Evolutionary conservation across 768 basidiomycete species (phyloP).

Genomic region (Erythrobasidium yunnanense): DNA sequence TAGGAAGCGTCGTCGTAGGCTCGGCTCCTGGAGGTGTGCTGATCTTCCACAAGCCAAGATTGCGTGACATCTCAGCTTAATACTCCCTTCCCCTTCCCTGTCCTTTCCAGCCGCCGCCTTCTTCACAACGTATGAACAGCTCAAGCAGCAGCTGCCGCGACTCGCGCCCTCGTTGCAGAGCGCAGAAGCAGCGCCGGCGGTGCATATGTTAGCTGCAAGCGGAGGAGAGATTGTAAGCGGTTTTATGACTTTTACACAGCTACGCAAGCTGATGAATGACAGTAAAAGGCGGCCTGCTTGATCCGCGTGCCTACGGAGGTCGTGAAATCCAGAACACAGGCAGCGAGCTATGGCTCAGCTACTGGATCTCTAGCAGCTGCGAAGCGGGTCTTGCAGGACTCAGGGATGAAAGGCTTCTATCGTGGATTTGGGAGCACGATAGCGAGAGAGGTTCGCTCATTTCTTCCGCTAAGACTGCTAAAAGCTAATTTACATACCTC

Average conservation of each 20-base stretch:
- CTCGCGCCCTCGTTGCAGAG: slow-evolving; percentile 48
- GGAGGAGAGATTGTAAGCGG: slow-evolving; percentile 50
- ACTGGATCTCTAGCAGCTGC: slow-evolving; percentile 39
- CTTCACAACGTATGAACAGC: slow-evolving; percentile 83
- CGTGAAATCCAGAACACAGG: slow-evolving; percentile 85
- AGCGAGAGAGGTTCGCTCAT: slow-evolving; percentile 52
- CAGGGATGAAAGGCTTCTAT: slow-evolving; percentile 71
- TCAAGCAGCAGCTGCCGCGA: slow-evolving; percentile 65
- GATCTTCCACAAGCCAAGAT: not conserved
- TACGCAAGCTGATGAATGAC: not conserved
- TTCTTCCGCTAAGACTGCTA: slow-evolving; percentile 5
- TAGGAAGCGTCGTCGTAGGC: slow-evolving; percentile 87
- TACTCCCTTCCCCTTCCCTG: not conserved
- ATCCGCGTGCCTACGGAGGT: slow-evolving; percentile 93
- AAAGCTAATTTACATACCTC: not conserved
- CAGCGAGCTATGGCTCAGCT: slow-evolving; percentile 56
- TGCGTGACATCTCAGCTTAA: not conserved
- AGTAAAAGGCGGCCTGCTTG: slow-evolving; percentile 56
- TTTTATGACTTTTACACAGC: not conserved
- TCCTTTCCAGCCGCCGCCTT: slow-evolving; percentile 66
- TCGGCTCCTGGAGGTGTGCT: slow-evolving; percentile 82
- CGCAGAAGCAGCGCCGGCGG: slow-evolving; percentile 47
- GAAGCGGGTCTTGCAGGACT: slow-evolving; percentile 44
- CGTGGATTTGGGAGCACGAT: slow-evolving; percentile 75
- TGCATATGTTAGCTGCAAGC: slow-evolving; percentile 51